These are phyloP conservation scores for Glarea lozoyensis DNA, from an alignment of 495 filamentous ascomycete species.

Conservation along the genomic window DNA sequence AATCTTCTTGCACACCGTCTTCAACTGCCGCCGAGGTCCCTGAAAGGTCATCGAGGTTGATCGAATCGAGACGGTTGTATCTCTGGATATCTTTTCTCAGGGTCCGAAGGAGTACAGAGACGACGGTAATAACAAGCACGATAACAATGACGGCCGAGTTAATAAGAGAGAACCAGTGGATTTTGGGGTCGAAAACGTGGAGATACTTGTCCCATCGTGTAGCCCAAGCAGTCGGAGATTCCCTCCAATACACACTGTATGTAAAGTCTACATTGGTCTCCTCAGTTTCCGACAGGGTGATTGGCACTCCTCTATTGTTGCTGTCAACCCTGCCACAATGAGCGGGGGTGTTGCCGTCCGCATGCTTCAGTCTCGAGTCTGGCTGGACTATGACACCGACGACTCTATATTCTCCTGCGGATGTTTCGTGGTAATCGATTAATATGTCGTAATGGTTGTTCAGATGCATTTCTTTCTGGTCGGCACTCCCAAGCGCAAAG, in stretches of 20 bases:
- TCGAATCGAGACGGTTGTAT: slow-evolving; percentile 85
- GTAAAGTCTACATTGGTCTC: slow-evolving; percentile 74
- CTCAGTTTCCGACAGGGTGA: slow-evolving; percentile 55
- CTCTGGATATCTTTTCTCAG: slow-evolving; percentile 89
- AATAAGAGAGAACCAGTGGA: slow-evolving; percentile 96
- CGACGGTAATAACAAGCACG: slow-evolving; percentile 83
- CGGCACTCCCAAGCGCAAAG: slow-evolving; percentile 68
- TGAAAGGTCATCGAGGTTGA: slow-evolving; percentile 76
- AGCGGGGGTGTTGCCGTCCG: slow-evolving; percentile 44
- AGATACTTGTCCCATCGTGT: slow-evolving; percentile 98
- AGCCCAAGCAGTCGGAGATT: slow-evolving; percentile 77
- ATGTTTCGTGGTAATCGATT: slow-evolving; percentile 84
- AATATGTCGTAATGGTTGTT: slow-evolving; percentile 93
- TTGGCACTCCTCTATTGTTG: slow-evolving; percentile 36
- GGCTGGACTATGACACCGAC: slow-evolving; percentile 88
- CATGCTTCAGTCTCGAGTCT: slow-evolving; percentile 54
- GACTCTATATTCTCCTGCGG: slow-evolving; percentile 61
- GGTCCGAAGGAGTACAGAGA: slow-evolving; percentile 77
- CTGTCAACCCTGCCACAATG: slow-evolving; percentile 50
- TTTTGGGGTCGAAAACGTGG: slow-evolving; percentile 89
- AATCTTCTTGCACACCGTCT: slow-evolving; percentile 94
- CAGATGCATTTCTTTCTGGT: slow-evolving; percentile 47
- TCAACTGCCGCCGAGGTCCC: slow-evolving; percentile 68
- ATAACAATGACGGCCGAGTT: slow-evolving; percentile 90
- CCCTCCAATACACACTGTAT: slow-evolving; percentile 81